phyloP scores from a whole-genome alignment of 345 rosid species.

The Citrus mangshanensis region DNA sequence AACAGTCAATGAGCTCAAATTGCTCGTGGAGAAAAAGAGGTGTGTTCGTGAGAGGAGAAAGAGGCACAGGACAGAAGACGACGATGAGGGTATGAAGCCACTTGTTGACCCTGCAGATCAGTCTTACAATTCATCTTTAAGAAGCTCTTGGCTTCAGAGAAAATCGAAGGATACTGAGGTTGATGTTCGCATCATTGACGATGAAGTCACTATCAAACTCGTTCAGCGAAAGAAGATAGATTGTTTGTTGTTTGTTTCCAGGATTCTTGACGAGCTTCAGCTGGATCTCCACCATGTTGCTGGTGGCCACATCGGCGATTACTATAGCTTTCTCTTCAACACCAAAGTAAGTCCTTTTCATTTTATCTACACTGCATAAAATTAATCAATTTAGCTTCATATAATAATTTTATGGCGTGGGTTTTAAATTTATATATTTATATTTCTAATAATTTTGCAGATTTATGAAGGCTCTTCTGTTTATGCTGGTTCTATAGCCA shows the following conservation, averaged over 20 bases:
- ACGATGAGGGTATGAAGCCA: constrained; percentile 46
- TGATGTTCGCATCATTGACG: constrained; percentile 79
- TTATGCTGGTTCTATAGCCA: constrained; percentile 71
- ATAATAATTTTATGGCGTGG: not conserved
- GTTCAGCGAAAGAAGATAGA: constrained; percentile 78
- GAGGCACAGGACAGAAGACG: constrained; percentile 43
- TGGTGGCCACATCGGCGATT: constrained; percentile 85
- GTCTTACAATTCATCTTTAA: constrained; percentile 46
- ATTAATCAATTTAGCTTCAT: not conserved
- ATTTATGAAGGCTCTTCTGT: constrained; percentile 37
- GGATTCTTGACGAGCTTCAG: constrained; percentile 72
- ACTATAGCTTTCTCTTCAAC: constrained; percentile 72
- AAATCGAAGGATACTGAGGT: constrained; percentile 83
- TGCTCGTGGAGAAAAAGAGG: constrained; percentile 75
- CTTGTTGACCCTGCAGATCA: constrained; percentile 41
- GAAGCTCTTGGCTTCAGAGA: constrained; percentile 91
- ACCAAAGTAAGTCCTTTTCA: constrained; percentile 52
- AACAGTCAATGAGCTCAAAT: constrained; percentile 67
- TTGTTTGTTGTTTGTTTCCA: constrained; percentile 70
- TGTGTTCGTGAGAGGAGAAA: constrained; percentile 50
- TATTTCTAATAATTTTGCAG: constrained; percentile 17
- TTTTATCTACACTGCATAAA: not conserved
- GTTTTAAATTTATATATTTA: not conserved
- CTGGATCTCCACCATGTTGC: constrained; percentile 84
- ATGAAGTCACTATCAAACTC: constrained; percentile 83